Base-by-base conservation (phyloP, 805 yeast species). In the Candida orba region DNA sequence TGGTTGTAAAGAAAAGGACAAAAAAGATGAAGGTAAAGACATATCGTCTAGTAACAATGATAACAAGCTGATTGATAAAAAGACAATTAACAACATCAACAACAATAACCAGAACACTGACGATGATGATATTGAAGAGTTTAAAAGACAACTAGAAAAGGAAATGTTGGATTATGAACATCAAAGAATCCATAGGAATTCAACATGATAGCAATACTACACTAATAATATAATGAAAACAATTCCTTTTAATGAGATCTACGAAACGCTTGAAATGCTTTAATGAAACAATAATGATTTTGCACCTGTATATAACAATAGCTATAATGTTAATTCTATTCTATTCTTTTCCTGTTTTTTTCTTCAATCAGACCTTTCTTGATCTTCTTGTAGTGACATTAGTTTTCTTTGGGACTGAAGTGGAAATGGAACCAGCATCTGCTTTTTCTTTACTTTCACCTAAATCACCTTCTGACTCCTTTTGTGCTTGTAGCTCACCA, bases 401-500 rank as follows among this genome's bases (percentile, higher is more conserved):
- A 27, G 6, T 18, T 9, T 27, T 25, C 23, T 36, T 36, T 36
- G 31, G 13, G 13, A 20, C 10, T 14, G 29, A 14, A 17, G 39
- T 5, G 14, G 39, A 17, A 15, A 25, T 14, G 22, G 22, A 5
- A 20, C 22, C 5, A 20, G 22, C 5, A 20, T 4, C 22, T 20
- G 4, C 13, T 17, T 20, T 9, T 3, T 36, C 38, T 20, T 40
- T 25, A 6, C n/a, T n/a, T n/a, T n/a, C n/a, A n/a, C n/a, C n/a
- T n/a, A 5, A 41, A 17, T 37, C 45, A 23, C 54, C 50, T 45
- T 52, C 56, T 44, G 6, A 15, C 25, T 31, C 40, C 13, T 38
- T 34, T 7, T 9, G 14, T 1, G 34, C 37, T 68, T 67, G 62
- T 56, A 88, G 60, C 63, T 90, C 97, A 10, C 62, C 59, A 13